phyloP scores from a whole-genome alignment of 176 grass and related monocot species.

The Aegilops speltoides region DNA sequence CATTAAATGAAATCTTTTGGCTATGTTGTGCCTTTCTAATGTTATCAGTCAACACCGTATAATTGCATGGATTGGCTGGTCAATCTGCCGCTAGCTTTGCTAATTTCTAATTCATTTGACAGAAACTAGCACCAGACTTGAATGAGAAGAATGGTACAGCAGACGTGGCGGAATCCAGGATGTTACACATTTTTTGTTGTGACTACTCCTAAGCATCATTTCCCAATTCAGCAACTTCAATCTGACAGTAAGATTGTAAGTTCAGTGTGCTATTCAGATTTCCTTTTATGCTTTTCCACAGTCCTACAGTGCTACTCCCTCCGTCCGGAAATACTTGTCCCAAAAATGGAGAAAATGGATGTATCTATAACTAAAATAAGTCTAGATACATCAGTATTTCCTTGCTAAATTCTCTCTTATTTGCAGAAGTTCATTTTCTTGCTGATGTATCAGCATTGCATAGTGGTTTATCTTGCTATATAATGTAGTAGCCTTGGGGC shows the following conservation, averaged over 20 bases:
- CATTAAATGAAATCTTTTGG: neutral
- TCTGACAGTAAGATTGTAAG: neutral
- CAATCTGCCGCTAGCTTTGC: neutral
- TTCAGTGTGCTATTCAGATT: neutral
- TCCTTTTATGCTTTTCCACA: neutral
- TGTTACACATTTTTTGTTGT: neutral
- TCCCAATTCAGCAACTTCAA: constrained; percentile 7
- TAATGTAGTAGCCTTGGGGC: neutral
- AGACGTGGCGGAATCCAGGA: neutral
- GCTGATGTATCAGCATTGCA: neutral
- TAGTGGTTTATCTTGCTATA: neutral
- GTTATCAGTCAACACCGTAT: neutral
- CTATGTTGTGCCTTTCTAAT: constrained; percentile 15
- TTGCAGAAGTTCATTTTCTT: neutral
- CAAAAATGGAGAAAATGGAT: no score
- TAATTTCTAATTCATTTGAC: constrained; percentile 26
- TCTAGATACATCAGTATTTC: no score
- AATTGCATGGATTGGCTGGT: neutral
- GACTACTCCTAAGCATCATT: neutral
- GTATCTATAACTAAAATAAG: no score
- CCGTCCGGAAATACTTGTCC: no score
- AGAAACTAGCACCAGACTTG: neutral
- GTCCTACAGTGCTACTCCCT: neutral
- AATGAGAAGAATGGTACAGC: constrained; percentile 1
- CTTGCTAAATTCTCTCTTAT: neutral